These are phyloP conservation scores for Drechslera avenae DNA, from an alignment of 2,329 filamentous ascomycete species.

Conservation along the genomic window DNA sequence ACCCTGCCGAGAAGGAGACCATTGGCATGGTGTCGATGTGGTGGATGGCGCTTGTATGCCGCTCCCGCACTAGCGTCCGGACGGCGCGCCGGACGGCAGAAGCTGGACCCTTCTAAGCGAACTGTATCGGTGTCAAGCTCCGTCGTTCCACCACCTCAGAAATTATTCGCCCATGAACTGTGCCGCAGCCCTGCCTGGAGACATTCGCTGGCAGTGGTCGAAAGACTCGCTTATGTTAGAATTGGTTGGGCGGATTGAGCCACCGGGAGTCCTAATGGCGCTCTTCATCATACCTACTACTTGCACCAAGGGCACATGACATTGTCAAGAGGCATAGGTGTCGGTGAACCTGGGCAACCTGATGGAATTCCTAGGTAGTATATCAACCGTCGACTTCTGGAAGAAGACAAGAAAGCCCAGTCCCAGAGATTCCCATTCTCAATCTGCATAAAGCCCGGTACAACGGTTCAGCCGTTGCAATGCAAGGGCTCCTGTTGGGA, in stretches of 20 bases:
- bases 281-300: background rate
- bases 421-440: background rate
- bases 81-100: slow-evolving; percentile 1
- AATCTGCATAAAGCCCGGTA: background rate
- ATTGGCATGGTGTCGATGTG: background rate
- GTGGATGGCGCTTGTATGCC: slow-evolving; percentile 2
- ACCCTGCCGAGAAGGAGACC: background rate
- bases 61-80: slow-evolving; percentile 1
- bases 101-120: slow-evolving; percentile 4
- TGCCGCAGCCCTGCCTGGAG: slow-evolving; percentile 6
- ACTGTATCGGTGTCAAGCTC: background rate
- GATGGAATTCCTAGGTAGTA: background rate
- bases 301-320: background rate
- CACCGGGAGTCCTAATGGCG: slow-evolving; percentile 3
- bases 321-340: background rate
- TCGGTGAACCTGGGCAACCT: background rate
- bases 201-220: slow-evolving; percentile 5
- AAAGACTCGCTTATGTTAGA: slow-evolving; percentile 1
- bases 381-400: too few relatives aligned
- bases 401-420: background rate
- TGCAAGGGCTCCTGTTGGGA: slow-evolving; percentile 7
- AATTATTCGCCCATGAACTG: background rate
- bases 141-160: background rate
- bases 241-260: slow-evolving; percentile 7
- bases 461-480: slow-evolving; percentile 7